Evolutionary conservation across 495 filamentous ascomycete genomes (phyloP), one percentile per base, ranked within the genome.

Genomic region (Amphirosellinia nigrospora): DNA sequence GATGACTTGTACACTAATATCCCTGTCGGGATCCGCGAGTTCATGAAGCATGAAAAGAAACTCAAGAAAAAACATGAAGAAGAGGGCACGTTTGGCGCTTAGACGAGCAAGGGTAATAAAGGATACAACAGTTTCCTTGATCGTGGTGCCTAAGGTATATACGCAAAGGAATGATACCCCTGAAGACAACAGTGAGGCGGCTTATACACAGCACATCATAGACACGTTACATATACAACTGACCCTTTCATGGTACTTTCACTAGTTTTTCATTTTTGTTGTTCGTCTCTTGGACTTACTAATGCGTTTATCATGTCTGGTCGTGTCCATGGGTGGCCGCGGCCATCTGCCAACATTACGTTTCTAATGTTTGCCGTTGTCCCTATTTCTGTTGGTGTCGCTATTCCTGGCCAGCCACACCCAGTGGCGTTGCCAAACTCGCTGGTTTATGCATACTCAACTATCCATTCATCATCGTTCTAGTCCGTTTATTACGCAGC

Each of bases 1-100:
- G 86, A 87, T 38, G 88, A 92, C 64, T 71, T 97, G 61, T 97
- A 96, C 77, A 88, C 87, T 65, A 89, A 88, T 71, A 89, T 99
- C 50, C 95, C 96, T 0, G 92, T 99, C 26, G 96, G 96, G 7
- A 97, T 99, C 70, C 86, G 92, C 66, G 96, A 96, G 78, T 99
- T 99, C 80, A 98, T 99, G 95, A 92, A 91, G 83, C 94, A 90
- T 59, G 96, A 99, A 84, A 99, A 98, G 87, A 90, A 82, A 79
- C 80, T 99, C 70, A 94, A 93, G 79, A 86, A 91, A 80, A 93
- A 88, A 80, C 90, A 93, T 75, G 75, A 69, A 70, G 74, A 76
- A 50, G 83, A 86, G 63, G 79, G 80, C 10, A 81, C 81, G 26
- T 52, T 77, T 36, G 81, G 83, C n/a, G 79, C 76, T 46, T 83